phyloP scores from a whole-genome alignment of 768 basidiomycete genomes.

The Termitomyces sp. region DNA sequence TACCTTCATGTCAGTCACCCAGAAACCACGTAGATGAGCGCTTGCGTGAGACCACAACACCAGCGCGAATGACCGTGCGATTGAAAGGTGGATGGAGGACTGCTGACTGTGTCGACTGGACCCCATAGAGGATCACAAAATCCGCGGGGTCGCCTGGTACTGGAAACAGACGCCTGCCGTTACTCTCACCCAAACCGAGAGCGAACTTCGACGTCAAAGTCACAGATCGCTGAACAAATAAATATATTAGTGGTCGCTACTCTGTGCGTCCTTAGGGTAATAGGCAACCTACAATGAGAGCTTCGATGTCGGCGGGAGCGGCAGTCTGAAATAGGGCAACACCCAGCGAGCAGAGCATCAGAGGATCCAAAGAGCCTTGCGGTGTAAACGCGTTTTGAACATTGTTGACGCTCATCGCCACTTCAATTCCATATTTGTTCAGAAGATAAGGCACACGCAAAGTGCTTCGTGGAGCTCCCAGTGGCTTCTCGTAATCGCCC shows the following conservation, averaged over 20 bases:
- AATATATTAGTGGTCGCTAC: slow-evolving; percentile 12
- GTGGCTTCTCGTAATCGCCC: slow-evolving; percentile 27
- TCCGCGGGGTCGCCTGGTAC: slow-evolving; percentile 46
- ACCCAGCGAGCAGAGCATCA: slow-evolving; percentile 57
- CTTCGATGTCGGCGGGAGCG: slow-evolving; percentile 42
- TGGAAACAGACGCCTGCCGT: slow-evolving; percentile 33
- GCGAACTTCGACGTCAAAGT: slow-evolving; percentile 52
- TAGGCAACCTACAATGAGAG: slow-evolving; percentile 39
- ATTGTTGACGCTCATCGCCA: slow-evolving; percentile 64
- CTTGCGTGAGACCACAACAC: slow-evolving; percentile 41
- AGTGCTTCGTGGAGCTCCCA: slow-evolving; percentile 51
- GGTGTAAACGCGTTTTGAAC: slow-evolving; percentile 70
- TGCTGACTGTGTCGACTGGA: slow-evolving; percentile 40
- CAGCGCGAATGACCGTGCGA: slow-evolving; percentile 50
- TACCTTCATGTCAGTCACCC: background rate
- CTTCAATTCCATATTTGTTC: slow-evolving; percentile 41
- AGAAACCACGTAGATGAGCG: slow-evolving; percentile 34
- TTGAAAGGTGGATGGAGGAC: slow-evolving; percentile 49
- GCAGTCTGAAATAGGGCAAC: slow-evolving; percentile 61
- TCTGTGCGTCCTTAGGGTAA: background rate
- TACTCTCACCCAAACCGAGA: slow-evolving; percentile 33
- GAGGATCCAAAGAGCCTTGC: slow-evolving; percentile 62
- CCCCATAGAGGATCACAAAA: slow-evolving; percentile 58
- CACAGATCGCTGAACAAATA: slow-evolving; percentile 43
- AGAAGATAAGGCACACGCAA: slow-evolving; percentile 51